Percentiles rank a stretch among this genome's conserved stretches.
Conservation (phyloP, 2,329 filamentous ascomycete species). For the Cyclaneusma minus region DNA sequence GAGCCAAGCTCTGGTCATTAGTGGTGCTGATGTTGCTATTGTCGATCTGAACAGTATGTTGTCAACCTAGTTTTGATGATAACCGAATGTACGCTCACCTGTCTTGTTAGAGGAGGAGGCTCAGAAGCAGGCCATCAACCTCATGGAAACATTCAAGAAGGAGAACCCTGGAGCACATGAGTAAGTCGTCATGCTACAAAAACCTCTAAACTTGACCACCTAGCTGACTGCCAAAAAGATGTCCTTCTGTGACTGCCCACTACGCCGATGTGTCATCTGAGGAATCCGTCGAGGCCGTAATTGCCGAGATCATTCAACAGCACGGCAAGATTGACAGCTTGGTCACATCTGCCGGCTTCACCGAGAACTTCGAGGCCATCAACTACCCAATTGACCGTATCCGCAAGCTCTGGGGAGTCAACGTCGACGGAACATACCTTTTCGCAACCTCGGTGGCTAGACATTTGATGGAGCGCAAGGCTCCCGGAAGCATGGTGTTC, state of each 20-base stretch:
- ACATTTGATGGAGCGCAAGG: constrained; percentile 72
- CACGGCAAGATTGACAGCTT: constrained; percentile 82
- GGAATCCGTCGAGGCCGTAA: constrained; percentile 58
- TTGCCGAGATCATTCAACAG: constrained; percentile 50
- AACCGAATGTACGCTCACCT: no score
- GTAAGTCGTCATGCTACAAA: constrained; percentile 25
- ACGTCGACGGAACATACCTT: constrained; percentile 83
- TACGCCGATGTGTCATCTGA: constrained; percentile 75
- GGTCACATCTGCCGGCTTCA: constrained; percentile 93
- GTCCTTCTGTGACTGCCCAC: constrained; percentile 59
- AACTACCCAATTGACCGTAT: constrained; percentile 83
- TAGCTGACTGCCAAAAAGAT: constrained; percentile 1
- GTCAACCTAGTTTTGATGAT: not conserved
- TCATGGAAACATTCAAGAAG: constrained; percentile 60
- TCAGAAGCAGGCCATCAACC: constrained; percentile 54
- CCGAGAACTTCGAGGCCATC: constrained; percentile 86
- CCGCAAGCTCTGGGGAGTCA: constrained; percentile 87
- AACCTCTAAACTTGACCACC: constrained; percentile 3
- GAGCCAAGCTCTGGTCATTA: constrained; percentile 79
- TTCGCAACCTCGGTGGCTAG: constrained; percentile 75
- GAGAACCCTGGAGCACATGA: constrained; percentile 64
- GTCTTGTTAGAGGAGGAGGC: constrained; percentile 61
- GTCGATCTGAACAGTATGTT: constrained; percentile 83
- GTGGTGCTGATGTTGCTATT: constrained; percentile 77
- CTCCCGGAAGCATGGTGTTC: constrained; percentile 75